These are phyloP conservation scores for Hippophae tibetana DNA, from an alignment of 306 rosid genomes.

Conservation along the genomic window DNA sequence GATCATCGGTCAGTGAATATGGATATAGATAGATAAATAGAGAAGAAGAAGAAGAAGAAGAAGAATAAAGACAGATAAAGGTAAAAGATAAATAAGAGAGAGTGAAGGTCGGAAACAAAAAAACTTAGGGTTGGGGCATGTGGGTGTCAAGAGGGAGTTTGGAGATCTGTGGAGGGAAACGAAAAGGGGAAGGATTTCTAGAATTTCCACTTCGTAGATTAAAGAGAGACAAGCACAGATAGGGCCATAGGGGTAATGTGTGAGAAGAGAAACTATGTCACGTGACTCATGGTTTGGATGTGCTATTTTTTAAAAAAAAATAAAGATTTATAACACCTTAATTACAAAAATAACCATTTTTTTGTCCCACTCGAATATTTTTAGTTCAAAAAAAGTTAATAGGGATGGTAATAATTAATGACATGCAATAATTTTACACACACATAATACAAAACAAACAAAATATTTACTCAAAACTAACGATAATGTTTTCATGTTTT, in stretches of 20 bases:
- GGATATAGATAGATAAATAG: not conserved
- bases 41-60: not conserved
- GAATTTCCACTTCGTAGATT: conserved; percentile 18
- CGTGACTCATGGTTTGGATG: not conserved
- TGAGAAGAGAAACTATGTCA: not conserved
- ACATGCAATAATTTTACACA: too few relatives aligned
- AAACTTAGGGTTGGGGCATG: conserved; percentile 23
- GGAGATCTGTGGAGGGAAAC: conserved; percentile 53
- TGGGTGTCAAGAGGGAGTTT: conserved; percentile 5
- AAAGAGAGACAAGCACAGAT: not conserved
- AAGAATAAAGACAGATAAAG: not conserved
- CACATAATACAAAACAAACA: too few relatives aligned
- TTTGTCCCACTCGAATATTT: too few relatives aligned
- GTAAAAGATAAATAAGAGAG: not conserved
- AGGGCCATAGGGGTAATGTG: not conserved
- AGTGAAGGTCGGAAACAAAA: not conserved
- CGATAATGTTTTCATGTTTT: too few relatives aligned
- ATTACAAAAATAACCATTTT: too few relatives aligned
- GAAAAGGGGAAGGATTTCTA: conserved; percentile 10
- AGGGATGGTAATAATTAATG: too few relatives aligned
- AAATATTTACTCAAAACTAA: too few relatives aligned
- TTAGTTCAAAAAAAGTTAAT: too few relatives aligned
- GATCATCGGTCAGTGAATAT: conserved; percentile 20
- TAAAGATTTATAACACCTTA: too few relatives aligned
- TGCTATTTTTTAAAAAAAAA: too few relatives aligned